Percentiles rank a stretch among this genome's conserved stretches.
These are phyloP conservation scores for Pseudozyma pruni DNA, from an alignment of 1,284 basidiomycete species.

Conservation along the genomic window DNA sequence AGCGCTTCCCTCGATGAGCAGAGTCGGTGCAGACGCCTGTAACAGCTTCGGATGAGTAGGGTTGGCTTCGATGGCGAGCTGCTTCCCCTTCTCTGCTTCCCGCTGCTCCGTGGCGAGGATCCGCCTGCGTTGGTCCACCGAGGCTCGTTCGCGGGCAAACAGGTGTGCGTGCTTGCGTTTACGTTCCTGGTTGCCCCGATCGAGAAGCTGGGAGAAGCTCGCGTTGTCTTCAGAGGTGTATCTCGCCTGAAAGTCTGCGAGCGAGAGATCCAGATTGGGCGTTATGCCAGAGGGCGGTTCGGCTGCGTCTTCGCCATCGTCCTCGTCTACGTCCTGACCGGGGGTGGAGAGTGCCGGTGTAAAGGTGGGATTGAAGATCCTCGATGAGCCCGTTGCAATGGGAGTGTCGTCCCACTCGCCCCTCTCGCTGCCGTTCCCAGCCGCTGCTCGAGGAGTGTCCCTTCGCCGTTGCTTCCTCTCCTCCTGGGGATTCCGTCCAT, in stretches of 20 bases:
- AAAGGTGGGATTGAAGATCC: conserved; percentile 20
- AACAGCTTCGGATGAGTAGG: conserved; percentile 19
- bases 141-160: conserved; percentile 45
- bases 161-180: conserved; percentile 53
- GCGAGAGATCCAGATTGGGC: conserved; percentile 34
- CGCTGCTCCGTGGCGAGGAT: conserved; percentile 13
- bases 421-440: not conserved
- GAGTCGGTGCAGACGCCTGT: not conserved
- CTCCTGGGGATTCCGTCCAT: conserved; percentile 4
- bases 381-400: conserved; percentile 1
- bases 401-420: conserved; percentile 46
- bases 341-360: conserved; percentile 17
- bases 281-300: conserved; percentile 20
- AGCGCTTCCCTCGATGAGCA: conserved; percentile 5
- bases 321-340: not conserved
- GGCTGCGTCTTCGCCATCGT: conserved; percentile 4
- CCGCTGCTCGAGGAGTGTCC: not conserved
- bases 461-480: not conserved
- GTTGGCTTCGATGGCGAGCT: conserved; percentile 44
- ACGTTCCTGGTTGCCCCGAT: conserved; percentile 47
- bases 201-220: conserved; percentile 58
- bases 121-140: conserved; percentile 31
- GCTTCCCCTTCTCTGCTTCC: conserved; percentile 31
- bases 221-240: conserved; percentile 67
- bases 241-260: conserved; percentile 53